Percentiles rank a stretch among this genome's conserved stretches.
These are phyloP conservation scores for Hysterangium stoloniferum DNA, from an alignment of 768 basidiomycete genomes.

Conservation along the genomic window DNA sequence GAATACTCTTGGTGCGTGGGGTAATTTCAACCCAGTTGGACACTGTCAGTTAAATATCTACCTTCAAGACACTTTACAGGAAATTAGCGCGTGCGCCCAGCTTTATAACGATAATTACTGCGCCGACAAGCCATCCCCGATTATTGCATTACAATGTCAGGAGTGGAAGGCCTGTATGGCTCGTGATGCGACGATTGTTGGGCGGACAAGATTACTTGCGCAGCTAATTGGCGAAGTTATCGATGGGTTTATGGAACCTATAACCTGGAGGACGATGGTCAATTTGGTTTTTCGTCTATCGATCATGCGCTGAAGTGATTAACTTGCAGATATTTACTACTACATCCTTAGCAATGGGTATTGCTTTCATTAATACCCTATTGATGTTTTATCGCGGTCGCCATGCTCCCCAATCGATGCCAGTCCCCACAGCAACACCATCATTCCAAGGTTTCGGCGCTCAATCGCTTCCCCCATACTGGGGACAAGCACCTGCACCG, in stretches of 20 bases:
- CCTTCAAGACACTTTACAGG: constrained; percentile 76
- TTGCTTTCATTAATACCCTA: constrained; percentile 63
- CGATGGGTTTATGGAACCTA: constrained; percentile 93
- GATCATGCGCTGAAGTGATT: neutral
- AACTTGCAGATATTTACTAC: neutral
- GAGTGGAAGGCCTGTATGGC: constrained; percentile 95
- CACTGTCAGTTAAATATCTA: constrained; percentile 13
- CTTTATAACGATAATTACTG: constrained; percentile 82
- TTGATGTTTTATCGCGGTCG: constrained; percentile 70
- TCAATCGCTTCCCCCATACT: constrained; percentile 2
- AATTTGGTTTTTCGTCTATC: constrained; percentile 26
- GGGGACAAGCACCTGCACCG: neutral
- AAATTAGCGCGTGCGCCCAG: constrained; percentile 80
- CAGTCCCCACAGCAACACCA: neutral
- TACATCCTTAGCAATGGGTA: constrained; percentile 9
- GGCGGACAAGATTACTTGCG: constrained; percentile 83
- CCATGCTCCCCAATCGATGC: constrained; percentile 34
- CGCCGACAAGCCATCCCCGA: constrained; percentile 66
- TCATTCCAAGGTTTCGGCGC: neutral
- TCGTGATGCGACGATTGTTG: constrained; percentile 83
- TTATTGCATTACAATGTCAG: constrained; percentile 79
- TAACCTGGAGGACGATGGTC: constrained; percentile 95
- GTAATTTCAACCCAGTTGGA: neutral
- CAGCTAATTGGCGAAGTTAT: constrained; percentile 95
- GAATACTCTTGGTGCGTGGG: constrained; percentile 72